A percentile compares a stretch with the other conserved stretches of the same genome.
Evolutionary conservation across 176 grass and related monocot species (phyloP).

Genomic region (Bolboschoenus planiculmis): DNA sequence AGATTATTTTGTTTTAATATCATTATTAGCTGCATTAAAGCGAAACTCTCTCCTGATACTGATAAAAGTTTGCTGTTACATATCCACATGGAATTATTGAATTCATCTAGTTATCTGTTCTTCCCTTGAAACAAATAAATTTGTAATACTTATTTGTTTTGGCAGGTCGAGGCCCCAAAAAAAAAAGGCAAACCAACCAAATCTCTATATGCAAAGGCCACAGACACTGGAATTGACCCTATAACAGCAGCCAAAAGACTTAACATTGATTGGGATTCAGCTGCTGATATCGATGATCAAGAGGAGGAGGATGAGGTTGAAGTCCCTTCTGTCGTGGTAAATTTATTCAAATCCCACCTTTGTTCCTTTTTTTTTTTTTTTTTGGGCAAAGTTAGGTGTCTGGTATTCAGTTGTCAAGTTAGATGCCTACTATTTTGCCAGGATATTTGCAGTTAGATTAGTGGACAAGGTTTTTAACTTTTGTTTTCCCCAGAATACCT

Average conservation of each 20-base stretch:
- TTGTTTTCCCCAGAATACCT: background rate
- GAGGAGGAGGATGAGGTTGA: conserved; percentile 51
- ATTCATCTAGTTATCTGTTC: background rate
- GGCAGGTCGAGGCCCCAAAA: conserved; percentile 60
- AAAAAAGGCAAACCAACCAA: conserved; percentile 54
- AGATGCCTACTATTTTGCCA: background rate
- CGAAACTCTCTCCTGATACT: background rate
- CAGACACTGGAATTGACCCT: conserved; percentile 86
- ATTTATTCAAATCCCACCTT: background rate
- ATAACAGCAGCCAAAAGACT: conserved; percentile 75
- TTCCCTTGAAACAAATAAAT: background rate
- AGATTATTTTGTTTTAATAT: background rate
- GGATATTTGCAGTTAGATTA: background rate
- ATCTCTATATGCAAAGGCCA: conserved; percentile 82
- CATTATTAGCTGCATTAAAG: background rate
- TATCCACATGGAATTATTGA: background rate
- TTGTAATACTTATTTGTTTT: background rate
- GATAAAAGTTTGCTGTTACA: background rate
- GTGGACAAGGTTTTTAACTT: background rate
- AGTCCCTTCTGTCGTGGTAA: conserved; percentile 84
- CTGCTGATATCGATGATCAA: conserved; percentile 62
- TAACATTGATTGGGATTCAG: conserved; percentile 82
- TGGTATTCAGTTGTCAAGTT: background rate
- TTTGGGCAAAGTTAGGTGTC: background rate
- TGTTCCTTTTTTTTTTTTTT: background rate